Percentiles rank a stretch among this genome's conserved stretches.
Evolutionary conservation across 345 rosid genomes (phyloP).

Genomic region (Dovyalis caffra): DNA sequence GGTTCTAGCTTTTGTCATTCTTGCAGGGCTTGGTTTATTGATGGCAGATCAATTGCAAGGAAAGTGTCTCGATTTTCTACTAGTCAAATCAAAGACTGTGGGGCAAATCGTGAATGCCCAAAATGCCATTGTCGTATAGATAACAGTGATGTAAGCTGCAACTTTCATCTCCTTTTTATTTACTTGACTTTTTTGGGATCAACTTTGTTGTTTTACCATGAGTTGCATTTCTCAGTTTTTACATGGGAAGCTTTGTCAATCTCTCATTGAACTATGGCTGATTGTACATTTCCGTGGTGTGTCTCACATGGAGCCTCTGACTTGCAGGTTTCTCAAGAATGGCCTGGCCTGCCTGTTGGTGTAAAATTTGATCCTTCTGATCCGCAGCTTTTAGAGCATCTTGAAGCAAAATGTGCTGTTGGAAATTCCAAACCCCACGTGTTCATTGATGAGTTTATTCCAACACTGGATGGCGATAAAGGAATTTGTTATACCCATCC

Average conservation of each 20-base stretch:
- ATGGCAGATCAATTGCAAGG: conserved; percentile 62
- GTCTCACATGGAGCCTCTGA: background rate
- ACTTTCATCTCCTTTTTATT: background rate
- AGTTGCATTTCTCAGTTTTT: background rate
- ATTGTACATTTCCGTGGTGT: background rate
- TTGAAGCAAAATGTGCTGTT: conserved; percentile 74
- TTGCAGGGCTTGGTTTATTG: conserved; percentile 84
- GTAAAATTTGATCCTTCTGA: conserved; percentile 97
- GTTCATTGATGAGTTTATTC: conserved; percentile 70
- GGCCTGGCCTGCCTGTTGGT: conserved; percentile 93
- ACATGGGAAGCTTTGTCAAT: background rate
- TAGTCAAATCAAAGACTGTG: conserved; percentile 55
- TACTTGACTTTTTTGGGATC: background rate
- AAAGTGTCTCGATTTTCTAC: conserved; percentile 62
- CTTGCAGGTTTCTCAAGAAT: conserved; percentile 57
- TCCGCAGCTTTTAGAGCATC: conserved; percentile 59
- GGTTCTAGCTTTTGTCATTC: conserved; percentile 3
- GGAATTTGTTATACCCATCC: conserved; percentile 97
- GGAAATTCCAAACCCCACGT: conserved; percentile 49
- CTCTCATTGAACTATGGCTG: background rate
- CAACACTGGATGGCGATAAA: conserved; percentile 51
- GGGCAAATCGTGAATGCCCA: conserved; percentile 73
- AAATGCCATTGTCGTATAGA: conserved; percentile 62
- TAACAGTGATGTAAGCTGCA: conserved; percentile 72
- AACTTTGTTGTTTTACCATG: background rate